Conservation (phyloP, 176 grass and related monocot species). For the Aegilops longissima region DNA sequence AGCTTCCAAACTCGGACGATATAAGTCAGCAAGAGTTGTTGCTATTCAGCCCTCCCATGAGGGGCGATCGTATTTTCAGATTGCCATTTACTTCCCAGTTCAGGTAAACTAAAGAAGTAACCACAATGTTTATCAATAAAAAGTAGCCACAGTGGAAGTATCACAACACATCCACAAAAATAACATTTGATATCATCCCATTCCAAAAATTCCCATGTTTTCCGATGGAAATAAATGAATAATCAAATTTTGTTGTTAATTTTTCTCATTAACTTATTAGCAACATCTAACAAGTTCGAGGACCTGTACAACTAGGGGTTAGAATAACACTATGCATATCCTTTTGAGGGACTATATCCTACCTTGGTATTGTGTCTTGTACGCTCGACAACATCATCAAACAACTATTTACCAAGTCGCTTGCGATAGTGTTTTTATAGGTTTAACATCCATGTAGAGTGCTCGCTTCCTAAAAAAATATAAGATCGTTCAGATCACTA, state of each 20-base stretch:
- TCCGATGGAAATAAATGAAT: background rate
- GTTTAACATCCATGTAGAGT: background rate
- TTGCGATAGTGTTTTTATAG: background rate
- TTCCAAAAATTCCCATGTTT: background rate
- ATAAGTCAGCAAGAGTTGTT: slow-evolving; percentile 46
- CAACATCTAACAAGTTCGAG: background rate
- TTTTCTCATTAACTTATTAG: background rate
- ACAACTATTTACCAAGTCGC: background rate
- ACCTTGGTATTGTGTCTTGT: background rate
- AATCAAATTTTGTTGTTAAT: background rate
- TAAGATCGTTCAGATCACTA: too few relatives aligned
- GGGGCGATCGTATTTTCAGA: slow-evolving; percentile 31
- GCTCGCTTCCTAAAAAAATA: background rate
- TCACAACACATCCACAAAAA: slow-evolving; percentile 16
- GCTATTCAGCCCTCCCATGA: slow-evolving; percentile 49
- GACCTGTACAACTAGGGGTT: background rate
- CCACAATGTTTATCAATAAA: slow-evolving; percentile 12
- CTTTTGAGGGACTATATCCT: background rate
- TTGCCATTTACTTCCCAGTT: slow-evolving; percentile 68
- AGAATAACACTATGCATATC: background rate
- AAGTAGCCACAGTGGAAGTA: background rate
- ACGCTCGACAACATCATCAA: background rate
- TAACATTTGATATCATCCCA: background rate
- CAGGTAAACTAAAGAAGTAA: slow-evolving; percentile 38
- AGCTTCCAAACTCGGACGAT: slow-evolving; percentile 40